Base-by-base conservation (phyloP, 805 yeast species). In the Cyberlindnera amylophila region DNA sequence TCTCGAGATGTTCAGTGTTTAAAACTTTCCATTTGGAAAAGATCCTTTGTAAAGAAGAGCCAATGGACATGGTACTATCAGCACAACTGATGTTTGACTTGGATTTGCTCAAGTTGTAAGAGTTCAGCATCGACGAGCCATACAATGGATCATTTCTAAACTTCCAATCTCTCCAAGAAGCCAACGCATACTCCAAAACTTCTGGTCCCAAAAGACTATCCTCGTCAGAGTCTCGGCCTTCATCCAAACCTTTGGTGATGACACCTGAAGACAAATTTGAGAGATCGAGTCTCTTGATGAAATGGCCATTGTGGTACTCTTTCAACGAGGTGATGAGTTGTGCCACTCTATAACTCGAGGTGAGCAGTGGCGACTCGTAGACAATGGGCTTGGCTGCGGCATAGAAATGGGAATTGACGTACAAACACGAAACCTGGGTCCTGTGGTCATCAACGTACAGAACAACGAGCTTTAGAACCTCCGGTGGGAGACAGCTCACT, bases 111-210 rank as follows among this genome's bases (percentile, higher is more conserved):
- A 55, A 42, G 11, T 41, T 55, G 34, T 54, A 56, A 1, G 67
- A 59, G 50, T 59, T 66, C 48, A 66, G 47, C 38, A 61, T 39
- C 6, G 62, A 52, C 4, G 70, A 59, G 1, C 74, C 69, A 55
- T 82, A 82, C 28, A 85, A 59, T 1, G 91, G 86, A 61, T 83
- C 89, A 39, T 74, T 75, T 47, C 86, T 73, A 54, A 74, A 82
- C 55, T 86, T 83, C 95, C 96, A 88, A 60, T 88, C 96, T 58
- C 96, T 72, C 96, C 96, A 88, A 9, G 91, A 83, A 0, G 96
- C 96, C 38, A 75, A 63, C 2, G 81, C 74, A 32, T 62, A 60
- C 40, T 54, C 58, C 33, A 48, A 27, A 28, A 42, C 52, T 7
- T 42, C 43, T 3, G 41, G 36, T 15, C 44, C 44, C 10, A 39